phyloP scores from a whole-genome alignment of 1,139 yeast species.

The Eremothecium coryli region DNA sequence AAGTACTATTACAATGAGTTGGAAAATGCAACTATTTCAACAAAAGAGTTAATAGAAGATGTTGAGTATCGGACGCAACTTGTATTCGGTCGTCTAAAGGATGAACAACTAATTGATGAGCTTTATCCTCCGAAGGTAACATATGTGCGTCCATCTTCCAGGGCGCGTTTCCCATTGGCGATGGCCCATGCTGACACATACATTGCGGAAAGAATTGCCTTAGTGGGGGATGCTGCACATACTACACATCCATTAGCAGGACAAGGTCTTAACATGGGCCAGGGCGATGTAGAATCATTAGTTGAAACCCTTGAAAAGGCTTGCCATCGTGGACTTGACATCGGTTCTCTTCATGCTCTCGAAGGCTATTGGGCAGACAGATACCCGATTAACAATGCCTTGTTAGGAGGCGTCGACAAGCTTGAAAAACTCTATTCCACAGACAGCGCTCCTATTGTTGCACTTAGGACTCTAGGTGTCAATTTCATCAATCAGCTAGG shows the following conservation, averaged over 20 bases:
- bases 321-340: slow-evolving; percentile 69
- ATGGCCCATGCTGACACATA: slow-evolving; percentile 88
- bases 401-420: slow-evolving; percentile 86
- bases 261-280: slow-evolving; percentile 98
- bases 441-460: slow-evolving; percentile 64
- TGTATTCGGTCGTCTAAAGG: slow-evolving; percentile 34
- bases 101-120: slow-evolving; percentile 41
- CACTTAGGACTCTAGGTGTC: slow-evolving; percentile 67
- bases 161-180: slow-evolving; percentile 85
- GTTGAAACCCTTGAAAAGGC: slow-evolving; percentile 65
- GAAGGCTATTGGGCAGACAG: slow-evolving; percentile 81
- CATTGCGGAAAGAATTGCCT: slow-evolving; percentile 72
- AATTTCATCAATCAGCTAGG: slow-evolving; percentile 54
- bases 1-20: slow-evolving; percentile 59
- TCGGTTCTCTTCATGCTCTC: slow-evolving; percentile 65
- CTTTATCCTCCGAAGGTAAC: slow-evolving; percentile 59
- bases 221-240: slow-evolving; percentile 97
- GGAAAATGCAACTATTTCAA: slow-evolving; percentile 30
- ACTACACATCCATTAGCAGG: slow-evolving; percentile 97
- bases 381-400: slow-evolving; percentile 67
- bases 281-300: slow-evolving; percentile 73
- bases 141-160: slow-evolving; percentile 48
- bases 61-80: slow-evolving; percentile 61
- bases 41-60: slow-evolving; percentile 52
- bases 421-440: slow-evolving; percentile 80